A percentile compares a stretch with the other conserved stretches of the same genome.
Conservation (phyloP, 306 rosid species). For the Castanopsis chinensis region DNA sequence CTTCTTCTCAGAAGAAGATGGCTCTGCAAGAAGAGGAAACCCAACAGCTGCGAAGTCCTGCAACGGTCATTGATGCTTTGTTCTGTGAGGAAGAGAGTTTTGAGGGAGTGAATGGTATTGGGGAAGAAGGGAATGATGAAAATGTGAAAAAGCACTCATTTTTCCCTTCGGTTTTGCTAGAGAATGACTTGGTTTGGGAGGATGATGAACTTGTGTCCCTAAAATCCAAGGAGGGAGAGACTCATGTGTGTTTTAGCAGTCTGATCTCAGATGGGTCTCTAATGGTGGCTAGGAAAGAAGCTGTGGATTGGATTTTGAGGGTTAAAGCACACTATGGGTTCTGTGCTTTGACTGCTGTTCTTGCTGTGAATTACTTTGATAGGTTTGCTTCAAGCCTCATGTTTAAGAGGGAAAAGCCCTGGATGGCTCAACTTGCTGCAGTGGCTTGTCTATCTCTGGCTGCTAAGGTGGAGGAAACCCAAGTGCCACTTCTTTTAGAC, state of each 20-base stretch:
- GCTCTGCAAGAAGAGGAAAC: constrained; percentile 38
- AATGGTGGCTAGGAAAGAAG: constrained; percentile 46
- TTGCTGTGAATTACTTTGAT: constrained; percentile 93
- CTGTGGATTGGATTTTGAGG: constrained; percentile 68
- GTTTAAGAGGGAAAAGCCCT: constrained; percentile 67
- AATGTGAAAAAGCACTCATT: constrained; percentile 29
- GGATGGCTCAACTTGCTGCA: constrained; percentile 82
- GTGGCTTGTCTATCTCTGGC: constrained; percentile 88
- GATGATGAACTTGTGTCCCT: constrained; percentile 59
- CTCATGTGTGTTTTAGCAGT: constrained; percentile 32
- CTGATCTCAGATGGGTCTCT: constrained; percentile 40
- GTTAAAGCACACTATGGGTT: constrained; percentile 60
- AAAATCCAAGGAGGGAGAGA: constrained; percentile 61
- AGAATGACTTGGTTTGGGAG: constrained; percentile 64
- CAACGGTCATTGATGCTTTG: constrained; percentile 50
- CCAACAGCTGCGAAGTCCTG: constrained; percentile 39
- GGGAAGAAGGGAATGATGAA: constrained; percentile 33
- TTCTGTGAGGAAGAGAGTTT: constrained; percentile 65
- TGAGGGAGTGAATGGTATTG: constrained; percentile 37
- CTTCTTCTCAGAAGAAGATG: constrained; percentile 64
- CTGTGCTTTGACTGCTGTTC: constrained; percentile 65
- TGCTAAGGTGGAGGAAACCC: constrained; percentile 86
- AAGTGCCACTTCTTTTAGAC: constrained; percentile 74
- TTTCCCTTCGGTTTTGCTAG: constrained; percentile 40
- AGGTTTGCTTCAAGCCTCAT: constrained; percentile 55